These are phyloP conservation scores for Eragrostis tef DNA, from an alignment of 202 grass and related monocot genomes.

Conservation along the genomic window DNA sequence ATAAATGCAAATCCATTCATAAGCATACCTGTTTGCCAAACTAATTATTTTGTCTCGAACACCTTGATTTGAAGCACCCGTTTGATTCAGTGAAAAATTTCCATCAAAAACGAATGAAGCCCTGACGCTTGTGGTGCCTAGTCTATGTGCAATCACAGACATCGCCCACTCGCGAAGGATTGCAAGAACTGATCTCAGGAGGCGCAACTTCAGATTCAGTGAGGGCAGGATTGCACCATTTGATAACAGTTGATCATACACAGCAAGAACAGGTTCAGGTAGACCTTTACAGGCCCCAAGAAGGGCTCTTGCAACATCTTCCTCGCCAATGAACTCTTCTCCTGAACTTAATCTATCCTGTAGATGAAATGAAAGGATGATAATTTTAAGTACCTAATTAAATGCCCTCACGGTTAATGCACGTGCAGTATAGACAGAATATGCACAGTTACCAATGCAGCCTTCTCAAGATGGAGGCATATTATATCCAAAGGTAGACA, in stretches of 20 bases:
- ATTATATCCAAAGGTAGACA: slow-evolving; percentile 85
- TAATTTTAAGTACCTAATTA: slow-evolving; percentile 9
- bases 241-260: slow-evolving; percentile 89
- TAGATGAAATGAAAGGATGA: slow-evolving; percentile 47
- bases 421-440: slow-evolving; percentile 41
- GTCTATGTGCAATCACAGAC: slow-evolving; percentile 66
- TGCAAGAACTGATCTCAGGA: slow-evolving; percentile 79
- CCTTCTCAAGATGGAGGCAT: slow-evolving; percentile 94
- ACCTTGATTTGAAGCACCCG: slow-evolving; percentile 57
- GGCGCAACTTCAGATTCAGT: slow-evolving; percentile 76
- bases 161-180: slow-evolving; percentile 82
- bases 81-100: slow-evolving; percentile 66
- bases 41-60: slow-evolving; percentile 83
- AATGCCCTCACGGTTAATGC: slow-evolving; percentile 3
- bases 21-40: slow-evolving; percentile 77
- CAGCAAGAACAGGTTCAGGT: slow-evolving; percentile 71
- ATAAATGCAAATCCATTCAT: neutral
- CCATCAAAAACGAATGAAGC: slow-evolving; percentile 68
- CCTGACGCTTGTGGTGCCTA: slow-evolving; percentile 61
- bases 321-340: slow-evolving; percentile 81
- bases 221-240: slow-evolving; percentile 81
- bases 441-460: slow-evolving; percentile 72
- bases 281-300: slow-evolving; percentile 74
- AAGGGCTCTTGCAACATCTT: slow-evolving; percentile 89
- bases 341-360: slow-evolving; percentile 87